These are phyloP conservation scores for Tuber borchii DNA, from an alignment of 495 filamentous ascomycete genomes.

Conservation along the genomic window DNA sequence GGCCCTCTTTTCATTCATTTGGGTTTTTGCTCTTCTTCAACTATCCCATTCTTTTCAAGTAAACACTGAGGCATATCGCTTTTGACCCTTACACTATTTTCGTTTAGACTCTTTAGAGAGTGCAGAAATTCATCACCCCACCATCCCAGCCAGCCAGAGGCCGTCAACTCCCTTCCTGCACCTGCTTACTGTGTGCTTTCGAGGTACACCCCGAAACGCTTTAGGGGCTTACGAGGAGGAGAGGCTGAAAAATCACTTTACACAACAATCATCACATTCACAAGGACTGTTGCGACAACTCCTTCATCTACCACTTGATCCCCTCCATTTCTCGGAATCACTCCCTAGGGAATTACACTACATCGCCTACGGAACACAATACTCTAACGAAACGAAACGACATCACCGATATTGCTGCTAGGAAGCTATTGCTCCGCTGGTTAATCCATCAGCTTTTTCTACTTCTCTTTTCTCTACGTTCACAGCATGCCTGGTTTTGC, in stretches of 20 bases:
- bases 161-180: background rate
- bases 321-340: background rate
- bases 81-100: background rate
- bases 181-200: conserved; percentile 26
- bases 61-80: background rate
- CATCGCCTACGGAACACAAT: conserved; percentile 6
- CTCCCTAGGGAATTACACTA: background rate
- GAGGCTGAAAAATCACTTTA: conserved; percentile 30
- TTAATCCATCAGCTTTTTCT: conserved; percentile 13
- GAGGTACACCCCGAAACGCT: conserved; percentile 9
- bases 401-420: conserved; percentile 6
- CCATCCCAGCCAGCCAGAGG: background rate
- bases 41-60: background rate
- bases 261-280: conserved; percentile 11
- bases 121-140: conserved; percentile 3
- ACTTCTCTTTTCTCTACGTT: conserved; percentile 10
- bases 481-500: conserved; percentile 56
- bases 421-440: conserved; percentile 3
- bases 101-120: background rate
- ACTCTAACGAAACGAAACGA: conserved; percentile 12
- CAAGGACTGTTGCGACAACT: conserved; percentile 19
- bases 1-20: background rate
- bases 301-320: conserved; percentile 5
- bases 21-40: background rate
- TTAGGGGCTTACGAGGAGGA: conserved; percentile 27